These are phyloP conservation scores for Deinandra increscens DNA, from an alignment of 129 eudicot species.

Conservation along the genomic window DNA sequence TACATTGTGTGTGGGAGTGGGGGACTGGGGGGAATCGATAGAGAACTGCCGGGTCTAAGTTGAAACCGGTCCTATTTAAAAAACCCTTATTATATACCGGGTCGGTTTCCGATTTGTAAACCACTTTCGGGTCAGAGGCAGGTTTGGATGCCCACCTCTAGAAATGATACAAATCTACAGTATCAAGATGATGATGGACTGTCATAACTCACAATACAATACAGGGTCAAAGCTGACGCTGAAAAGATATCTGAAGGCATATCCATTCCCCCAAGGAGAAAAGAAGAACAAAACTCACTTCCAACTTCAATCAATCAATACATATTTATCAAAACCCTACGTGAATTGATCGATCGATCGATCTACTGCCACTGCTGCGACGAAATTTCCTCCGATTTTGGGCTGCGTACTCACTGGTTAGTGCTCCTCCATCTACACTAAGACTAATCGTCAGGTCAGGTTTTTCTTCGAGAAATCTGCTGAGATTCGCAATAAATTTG, in stretches of 20 bases:
- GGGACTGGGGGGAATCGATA: too few species aligned
- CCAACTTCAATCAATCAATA: conserved; percentile 10
- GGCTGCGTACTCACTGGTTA: conserved; percentile 21
- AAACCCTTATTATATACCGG: too few species aligned
- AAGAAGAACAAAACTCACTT: conserved; percentile 13
- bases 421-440: conserved; percentile 27
- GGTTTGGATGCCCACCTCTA: too few species aligned
- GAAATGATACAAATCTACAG: conserved; percentile 1
- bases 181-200: conserved; percentile 26
- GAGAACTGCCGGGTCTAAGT: too few species aligned
- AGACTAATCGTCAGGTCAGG: neutral
- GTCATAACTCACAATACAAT: conserved; percentile 4
- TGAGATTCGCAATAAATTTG: neutral
- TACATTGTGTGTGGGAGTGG: too few species aligned
- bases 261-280: conserved; percentile 10
- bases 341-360: conserved; percentile 26
- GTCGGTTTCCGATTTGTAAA: too few species aligned
- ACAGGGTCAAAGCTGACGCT: conserved; percentile 37
- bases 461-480: neutral
- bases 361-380: conserved; percentile 1
- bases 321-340: conserved; percentile 5
- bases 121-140: too few species aligned
- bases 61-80: too few species aligned
- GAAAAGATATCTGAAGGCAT: conserved; percentile 21
- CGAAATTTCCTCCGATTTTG: conserved; percentile 9